Base-by-base conservation (phyloP, 1,284 basidiomycete species). In the Phaffia rhodozyma region DNA sequence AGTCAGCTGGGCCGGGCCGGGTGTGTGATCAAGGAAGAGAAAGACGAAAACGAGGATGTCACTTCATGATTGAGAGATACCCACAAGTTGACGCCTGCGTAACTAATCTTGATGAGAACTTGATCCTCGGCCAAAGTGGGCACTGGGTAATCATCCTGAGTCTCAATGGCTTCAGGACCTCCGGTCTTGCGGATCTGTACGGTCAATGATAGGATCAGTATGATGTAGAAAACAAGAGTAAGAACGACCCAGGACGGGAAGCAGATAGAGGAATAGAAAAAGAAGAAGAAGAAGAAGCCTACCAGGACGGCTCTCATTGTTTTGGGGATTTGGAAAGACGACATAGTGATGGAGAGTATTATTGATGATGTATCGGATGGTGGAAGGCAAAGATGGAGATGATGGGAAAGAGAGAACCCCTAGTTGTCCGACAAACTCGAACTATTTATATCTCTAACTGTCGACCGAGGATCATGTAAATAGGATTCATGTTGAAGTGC, bases 81-180 rank as follows among this genome's bases (percentile, higher is more conserved):
- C 68, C 60, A 78, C 77, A 86, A 91, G 76, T 92, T 92, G 67
- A 91, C 81, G n/a, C 90, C 90, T 5, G 79, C 76, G 70, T 70
- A 75, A 57, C 76, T 72, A 67, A 87, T 86, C 79, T 91, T 91
- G 72, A 97, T 79, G 58, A 96, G 78, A 50, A 96, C 79, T 70
- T 93, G 82, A 21, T 79, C 80, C 0, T 84, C 79, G 21, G 80
- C 77, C 11, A 83, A 81, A 68, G 79, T 76, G 1, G 89, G 89
- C 52, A 84, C 82, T 1, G 82, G 79, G 21, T 85, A 74, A 43
- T 79, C 77, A 25, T 77, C 73, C 13, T 43, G 38, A 70, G 86
- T 84, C 71, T 88, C 78, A 62, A 96, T 79, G 27, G 89, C 88
- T 63, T 94, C 90, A 29, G 86, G 76, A 3, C 84, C 88, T 27